Evolutionary conservation across 495 filamentous ascomycete species (phyloP).

Genomic region (Umbilicaria muhlenbergii): DNA sequence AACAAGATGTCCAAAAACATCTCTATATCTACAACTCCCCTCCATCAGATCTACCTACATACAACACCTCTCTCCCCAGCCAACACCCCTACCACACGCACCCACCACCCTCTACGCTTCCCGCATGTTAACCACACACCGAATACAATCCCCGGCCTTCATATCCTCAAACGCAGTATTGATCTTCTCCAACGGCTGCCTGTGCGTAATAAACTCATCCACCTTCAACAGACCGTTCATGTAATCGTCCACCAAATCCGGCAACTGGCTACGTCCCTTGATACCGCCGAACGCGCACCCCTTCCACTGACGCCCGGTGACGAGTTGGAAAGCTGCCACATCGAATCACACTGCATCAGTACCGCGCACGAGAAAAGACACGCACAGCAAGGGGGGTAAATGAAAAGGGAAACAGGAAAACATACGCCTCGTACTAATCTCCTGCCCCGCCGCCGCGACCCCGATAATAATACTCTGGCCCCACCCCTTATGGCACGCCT

Average conservation of each 20-base stretch:
- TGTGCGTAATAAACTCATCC: constrained; percentile 98
- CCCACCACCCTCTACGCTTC: constrained; percentile 2
- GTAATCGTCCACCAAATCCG: constrained; percentile 80
- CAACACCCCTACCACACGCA: background rate
- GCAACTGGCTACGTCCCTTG: constrained; percentile 89
- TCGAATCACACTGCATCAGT: no score
- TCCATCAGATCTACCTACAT: no score
- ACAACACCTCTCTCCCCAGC: no score
- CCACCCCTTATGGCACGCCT: constrained; percentile 99
- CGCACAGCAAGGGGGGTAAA: background rate
- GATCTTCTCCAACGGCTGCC: constrained; percentile 63
- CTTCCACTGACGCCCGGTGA: constrained; percentile 95
- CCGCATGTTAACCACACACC: constrained; percentile 50
- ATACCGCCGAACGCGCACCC: constrained; percentile 96
- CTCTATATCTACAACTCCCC: no score
- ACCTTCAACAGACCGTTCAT: constrained; percentile 84
- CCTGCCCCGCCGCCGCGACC: constrained; percentile 92
- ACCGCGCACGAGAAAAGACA: background rate
- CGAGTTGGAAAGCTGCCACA: constrained; percentile 80
- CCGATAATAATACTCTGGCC: constrained; percentile 96
- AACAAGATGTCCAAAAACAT: no score
- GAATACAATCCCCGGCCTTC: constrained; percentile 92
- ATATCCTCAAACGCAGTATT: constrained; percentile 85
- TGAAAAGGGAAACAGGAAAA: constrained; percentile 11
- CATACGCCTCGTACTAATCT: constrained; percentile 91